Evolutionary conservation across 306 rosid genomes (phyloP).

Genomic region (Medicago lupulina): DNA sequence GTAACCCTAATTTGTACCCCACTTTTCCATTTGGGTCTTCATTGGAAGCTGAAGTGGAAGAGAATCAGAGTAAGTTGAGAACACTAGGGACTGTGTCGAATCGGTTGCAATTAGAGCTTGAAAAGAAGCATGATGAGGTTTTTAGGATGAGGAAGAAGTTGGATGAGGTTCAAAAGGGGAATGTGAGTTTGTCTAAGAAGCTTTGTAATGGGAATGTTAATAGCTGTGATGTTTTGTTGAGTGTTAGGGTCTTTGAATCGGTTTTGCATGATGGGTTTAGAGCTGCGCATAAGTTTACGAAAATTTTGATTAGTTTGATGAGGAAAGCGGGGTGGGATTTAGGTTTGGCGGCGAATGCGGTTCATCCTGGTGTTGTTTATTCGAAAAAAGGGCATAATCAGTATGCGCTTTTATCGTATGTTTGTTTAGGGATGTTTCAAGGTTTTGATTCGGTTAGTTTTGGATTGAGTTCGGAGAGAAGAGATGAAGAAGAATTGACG

Average conservation of each 20-base stretch:
- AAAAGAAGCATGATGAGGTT: slow-evolving; percentile 82
- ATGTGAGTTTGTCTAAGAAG: slow-evolving; percentile 62
- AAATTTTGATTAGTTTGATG: slow-evolving; percentile 85
- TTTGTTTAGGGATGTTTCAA: slow-evolving; percentile 85
- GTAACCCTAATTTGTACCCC: slow-evolving; percentile 41
- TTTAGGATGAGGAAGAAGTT: slow-evolving; percentile 56
- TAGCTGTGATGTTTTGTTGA: slow-evolving; percentile 72
- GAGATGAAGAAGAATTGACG: slow-evolving; percentile 12
- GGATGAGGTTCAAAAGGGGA: slow-evolving; percentile 69
- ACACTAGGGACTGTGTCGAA: slow-evolving; percentile 84
- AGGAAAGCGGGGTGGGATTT: slow-evolving; percentile 92
- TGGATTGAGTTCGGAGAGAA: slow-evolving; percentile 46
- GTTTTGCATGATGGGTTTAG: slow-evolving; percentile 79
- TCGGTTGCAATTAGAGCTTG: slow-evolving; percentile 79
- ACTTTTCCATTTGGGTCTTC: slow-evolving; percentile 69
- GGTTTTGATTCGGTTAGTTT: slow-evolving; percentile 60
- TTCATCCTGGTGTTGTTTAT: slow-evolving; percentile 70
- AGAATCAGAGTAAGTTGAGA: slow-evolving; percentile 92
- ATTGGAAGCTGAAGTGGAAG: slow-evolving; percentile 86
- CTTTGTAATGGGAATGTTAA: slow-evolving; percentile 45
- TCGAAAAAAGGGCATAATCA: slow-evolving; percentile 72
- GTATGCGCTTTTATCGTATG: slow-evolving; percentile 85
- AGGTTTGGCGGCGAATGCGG: slow-evolving; percentile 75
- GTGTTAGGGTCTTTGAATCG: slow-evolving; percentile 80
- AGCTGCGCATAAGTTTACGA: slow-evolving; percentile 69